phyloP scores from a whole-genome alignment of 2,329 filamentous ascomycete genomes.

The Aspergillus sp. region DNA sequence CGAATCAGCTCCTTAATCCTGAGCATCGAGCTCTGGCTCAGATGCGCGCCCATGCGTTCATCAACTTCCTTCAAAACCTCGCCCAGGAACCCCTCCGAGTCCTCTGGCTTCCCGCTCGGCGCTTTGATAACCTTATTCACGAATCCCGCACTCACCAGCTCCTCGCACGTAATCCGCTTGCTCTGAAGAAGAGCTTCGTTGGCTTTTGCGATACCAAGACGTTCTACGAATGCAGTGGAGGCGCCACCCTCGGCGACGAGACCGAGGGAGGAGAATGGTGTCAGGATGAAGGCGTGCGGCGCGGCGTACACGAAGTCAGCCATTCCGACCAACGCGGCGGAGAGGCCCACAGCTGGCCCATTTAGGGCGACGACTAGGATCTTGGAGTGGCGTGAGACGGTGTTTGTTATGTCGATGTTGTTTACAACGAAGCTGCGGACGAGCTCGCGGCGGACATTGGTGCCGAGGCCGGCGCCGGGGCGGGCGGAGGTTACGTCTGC shows the following conservation, averaged over 20 bases:
- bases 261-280: conserved; percentile 86
- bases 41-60: conserved; percentile 73
- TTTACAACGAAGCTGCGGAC: conserved; percentile 73
- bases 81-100: conserved; percentile 68
- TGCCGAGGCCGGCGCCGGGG: conserved; percentile 39
- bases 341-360: conserved; percentile 85
- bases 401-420: conserved; percentile 86
- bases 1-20: conserved; percentile 84
- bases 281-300: conserved; percentile 80
- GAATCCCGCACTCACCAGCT: conserved; percentile 74
- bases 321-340: conserved; percentile 77
- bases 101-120: conserved; percentile 55
- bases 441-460: conserved; percentile 56
- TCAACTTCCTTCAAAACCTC: conserved; percentile 78
- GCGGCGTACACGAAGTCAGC: conserved; percentile 91
- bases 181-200: conserved; percentile 95
- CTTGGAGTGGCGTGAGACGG: conserved; percentile 92
- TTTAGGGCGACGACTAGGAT: conserved; percentile 90
- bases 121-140: conserved; percentile 77
- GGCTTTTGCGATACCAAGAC: conserved; percentile 76
- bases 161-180: conserved; percentile 69
- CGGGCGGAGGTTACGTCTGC: conserved; percentile 69
- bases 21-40: conserved; percentile 75
- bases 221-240: conserved; percentile 72
- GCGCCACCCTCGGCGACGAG: conserved; percentile 87